Evolutionary conservation across 768 basidiomycete species (phyloP), one percentile per base, ranked within the genome.

Genomic region (Russula foetens): DNA sequence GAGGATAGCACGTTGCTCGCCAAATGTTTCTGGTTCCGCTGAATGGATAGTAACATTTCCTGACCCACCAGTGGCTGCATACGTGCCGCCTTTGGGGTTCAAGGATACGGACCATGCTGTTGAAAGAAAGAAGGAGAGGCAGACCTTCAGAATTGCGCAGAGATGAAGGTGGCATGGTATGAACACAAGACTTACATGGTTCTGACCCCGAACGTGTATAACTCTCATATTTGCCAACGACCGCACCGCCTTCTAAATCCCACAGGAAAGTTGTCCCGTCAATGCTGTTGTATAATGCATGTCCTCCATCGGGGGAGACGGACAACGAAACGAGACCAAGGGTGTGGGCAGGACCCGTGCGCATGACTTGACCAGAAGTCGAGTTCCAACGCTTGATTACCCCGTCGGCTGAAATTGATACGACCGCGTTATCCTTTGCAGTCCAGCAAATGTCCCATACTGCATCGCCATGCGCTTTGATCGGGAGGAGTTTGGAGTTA

Each of bases 101-200:
- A 97, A 72, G 14, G 92, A 92, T 14, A 92, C 84, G 0, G 86
- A 84, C 88, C 89, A 97, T 14, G 92, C 93, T 87, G 58, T 33
- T 41, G 39, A 21, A 39, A 31, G 24, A 41, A 39, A 51, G 5
- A 43, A 24, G 31, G 14, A 14, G 57, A 56, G n/a, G 33, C 31
- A 33, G 29, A 21, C 24, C 11, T 44, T 53, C 23, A 11, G 12
- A 24, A 19, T 9, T 56, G 15, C 56, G n/a, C n/a, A n/a, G n/a
- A n/a, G n/a, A 31, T 7, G n/a, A 14, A 29, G 12, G 24, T 41
- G 41, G 47, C 26, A 41, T 38, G 24, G 19, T 3, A 14, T 38
- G 19, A 28, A 45, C 17, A 31, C 5, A 44, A 17, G 39, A 80
- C 84, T 73, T 69, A 92, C 92, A 84, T 65, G 85, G 84, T 68